phyloP scores from a whole-genome alignment of 176 grass and related monocot genomes.

The Alopecurus myosuroides region DNA sequence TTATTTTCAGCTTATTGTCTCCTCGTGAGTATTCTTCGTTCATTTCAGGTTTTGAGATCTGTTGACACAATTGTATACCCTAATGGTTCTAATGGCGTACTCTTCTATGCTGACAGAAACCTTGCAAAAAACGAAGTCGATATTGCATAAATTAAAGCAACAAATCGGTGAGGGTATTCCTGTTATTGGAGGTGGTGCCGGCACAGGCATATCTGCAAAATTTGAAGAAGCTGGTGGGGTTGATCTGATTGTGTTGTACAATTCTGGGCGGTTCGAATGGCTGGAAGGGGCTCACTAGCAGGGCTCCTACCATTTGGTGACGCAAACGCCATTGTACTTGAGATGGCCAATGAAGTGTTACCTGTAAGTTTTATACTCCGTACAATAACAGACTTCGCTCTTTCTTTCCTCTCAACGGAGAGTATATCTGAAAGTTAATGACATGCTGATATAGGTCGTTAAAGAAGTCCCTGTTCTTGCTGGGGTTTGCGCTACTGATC shows the following conservation, averaged over 20 bases:
- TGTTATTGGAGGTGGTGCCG: constrained; percentile 84
- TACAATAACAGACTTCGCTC: not conserved
- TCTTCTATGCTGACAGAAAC: constrained; percentile 52
- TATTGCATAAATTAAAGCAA: constrained; percentile 60
- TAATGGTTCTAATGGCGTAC: not conserved
- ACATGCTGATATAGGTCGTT: constrained; percentile 51
- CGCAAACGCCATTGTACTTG: constrained; percentile 89
- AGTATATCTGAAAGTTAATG: constrained; percentile 9
- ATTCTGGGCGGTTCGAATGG: constrained; percentile 91
- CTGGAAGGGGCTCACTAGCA: constrained; percentile 84
- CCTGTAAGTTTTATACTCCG: constrained; percentile 65
- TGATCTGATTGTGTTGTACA: constrained; percentile 92
- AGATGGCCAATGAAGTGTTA: constrained; percentile 94
- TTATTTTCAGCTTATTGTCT: not conserved
- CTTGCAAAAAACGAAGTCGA: constrained; percentile 57
- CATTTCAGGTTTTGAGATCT: not conserved
- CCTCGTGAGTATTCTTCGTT: not conserved
- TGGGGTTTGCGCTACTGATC: constrained; percentile 94
- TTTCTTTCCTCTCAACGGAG: not conserved
- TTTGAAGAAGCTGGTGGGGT: constrained; percentile 97
- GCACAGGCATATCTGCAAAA: constrained; percentile 93
- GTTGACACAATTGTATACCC: not conserved
- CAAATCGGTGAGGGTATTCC: constrained; percentile 75
- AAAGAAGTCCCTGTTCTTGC: constrained; percentile 91
- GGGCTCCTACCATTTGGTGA: constrained; percentile 88